These are phyloP conservation scores for Ophiostoma ips DNA, from an alignment of 2,329 filamentous ascomycete species.

Conservation along the genomic window DNA sequence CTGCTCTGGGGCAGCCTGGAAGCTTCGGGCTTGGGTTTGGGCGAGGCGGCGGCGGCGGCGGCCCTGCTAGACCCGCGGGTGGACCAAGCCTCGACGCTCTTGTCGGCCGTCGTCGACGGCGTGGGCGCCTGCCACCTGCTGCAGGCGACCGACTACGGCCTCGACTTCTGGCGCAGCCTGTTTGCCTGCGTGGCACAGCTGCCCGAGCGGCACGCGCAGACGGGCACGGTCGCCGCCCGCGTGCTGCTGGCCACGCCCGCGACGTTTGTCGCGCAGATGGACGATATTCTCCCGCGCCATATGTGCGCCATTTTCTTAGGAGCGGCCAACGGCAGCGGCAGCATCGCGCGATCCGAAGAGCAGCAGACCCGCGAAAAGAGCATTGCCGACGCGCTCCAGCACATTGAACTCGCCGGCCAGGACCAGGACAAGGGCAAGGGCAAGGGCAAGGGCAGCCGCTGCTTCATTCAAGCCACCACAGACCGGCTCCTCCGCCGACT, in stretches of 20 bases:
- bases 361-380: background rate
- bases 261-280: background rate
- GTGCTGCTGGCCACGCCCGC: constrained; percentile 7
- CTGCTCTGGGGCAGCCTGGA: constrained; percentile 1
- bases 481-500: background rate
- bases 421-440: background rate
- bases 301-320: constrained; percentile 1
- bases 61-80: background rate
- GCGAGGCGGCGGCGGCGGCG: background rate
- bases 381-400: constrained; percentile 4
- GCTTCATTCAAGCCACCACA: background rate
- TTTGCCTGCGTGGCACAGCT: background rate
- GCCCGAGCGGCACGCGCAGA: background rate
- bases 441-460: background rate
- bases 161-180: constrained; percentile 9
- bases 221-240: background rate
- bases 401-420: background rate
- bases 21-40: background rate
- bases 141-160: constrained; percentile 6
- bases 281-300: constrained; percentile 4
- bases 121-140: constrained; percentile 7
- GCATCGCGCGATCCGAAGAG: too few species aligned
- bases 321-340: too few species aligned
- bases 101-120: constrained; percentile 5
- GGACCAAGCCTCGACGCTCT: background rate